Evolutionary conservation across 768 basidiomycete species (phyloP), one percentile per base, ranked within the genome.

Genomic region (Sarcodon aspratus): DNA sequence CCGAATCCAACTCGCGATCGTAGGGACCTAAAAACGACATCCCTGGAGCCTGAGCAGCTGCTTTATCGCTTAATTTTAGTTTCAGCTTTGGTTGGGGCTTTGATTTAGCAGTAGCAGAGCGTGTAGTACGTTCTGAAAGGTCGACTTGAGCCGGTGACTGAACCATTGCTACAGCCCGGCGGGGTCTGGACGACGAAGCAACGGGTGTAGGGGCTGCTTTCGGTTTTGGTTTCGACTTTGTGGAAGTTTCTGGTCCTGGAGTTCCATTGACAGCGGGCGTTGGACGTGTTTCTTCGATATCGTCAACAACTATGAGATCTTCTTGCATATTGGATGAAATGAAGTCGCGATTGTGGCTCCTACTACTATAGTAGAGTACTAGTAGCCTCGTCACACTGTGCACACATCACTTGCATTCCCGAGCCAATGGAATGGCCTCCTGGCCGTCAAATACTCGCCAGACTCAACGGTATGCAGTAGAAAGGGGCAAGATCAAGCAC

Each of bases 1-100:
- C 91, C 45, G 89, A 93, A 63, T 98, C 95, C 47, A 97, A 69
- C 61, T 97, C 95, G 38, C 93, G 73, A 68, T 97, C 94, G 63
- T 93, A 97, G 10, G 83, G 75, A 7, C 95, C 95, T 48, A 94
- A 67, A 63, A 93, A 94, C 33, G 84, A 87, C 79, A 80, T 85
- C 51, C 88, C 90, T 46, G 83, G 85, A 32, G 85, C 84, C 58
- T 84, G 82, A 33, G 81, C 78, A 7, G 80, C 85, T 3, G 84
- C 79, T 57, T 85, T 87, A 51, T 88, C 89, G 62, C 86, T 84
- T 57, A 93, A 67, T 66, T 92, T 92, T 46, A 93, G 78, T 62
- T 91, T 93, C 34, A 93, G 74, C 63, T 90, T 93, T 6, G 89
- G 86, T 55, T 58, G 58, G 6, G 54, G 47, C 54, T 55, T 57